phyloP scores from a whole-genome alignment of 1,284 basidiomycete species.

The Waitea zeae region DNA sequence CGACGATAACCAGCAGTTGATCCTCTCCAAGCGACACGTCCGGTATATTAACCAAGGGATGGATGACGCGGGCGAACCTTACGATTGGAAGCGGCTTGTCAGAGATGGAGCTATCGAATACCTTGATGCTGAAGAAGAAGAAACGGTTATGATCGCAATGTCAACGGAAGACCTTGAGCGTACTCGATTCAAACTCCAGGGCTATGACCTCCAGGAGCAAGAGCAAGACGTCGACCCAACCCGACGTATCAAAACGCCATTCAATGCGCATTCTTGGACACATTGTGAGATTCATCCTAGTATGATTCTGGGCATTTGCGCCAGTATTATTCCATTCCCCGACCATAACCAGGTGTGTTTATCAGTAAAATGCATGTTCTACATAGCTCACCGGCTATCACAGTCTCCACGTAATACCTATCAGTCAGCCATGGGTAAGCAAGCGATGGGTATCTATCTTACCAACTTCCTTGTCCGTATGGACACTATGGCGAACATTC shows the following conservation, averaged over 20 bases:
- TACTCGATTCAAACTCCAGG: slow-evolving; percentile 51
- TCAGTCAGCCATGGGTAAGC: slow-evolving; percentile 99
- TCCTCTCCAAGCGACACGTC: slow-evolving; percentile 75
- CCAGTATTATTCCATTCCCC: slow-evolving; percentile 98
- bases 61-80: slow-evolving; percentile 40
- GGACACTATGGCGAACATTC: slow-evolving; percentile 98
- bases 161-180: slow-evolving; percentile 88
- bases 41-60: slow-evolving; percentile 43
- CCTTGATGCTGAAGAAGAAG: slow-evolving; percentile 97
- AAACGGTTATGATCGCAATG: slow-evolving; percentile 99
- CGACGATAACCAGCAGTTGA: slow-evolving; percentile 65
- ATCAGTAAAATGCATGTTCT: no score
- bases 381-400: slow-evolving; percentile 8
- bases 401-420: slow-evolving; percentile 99
- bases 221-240: slow-evolving; percentile 74
- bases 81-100: slow-evolving; percentile 78
- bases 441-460: slow-evolving; percentile 97
- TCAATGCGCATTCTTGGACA: slow-evolving; percentile 84
- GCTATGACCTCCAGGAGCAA: slow-evolving; percentile 38
- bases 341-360: slow-evolving; percentile 88
- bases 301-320: slow-evolving; percentile 98
- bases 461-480: slow-evolving; percentile 96
- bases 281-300: slow-evolving; percentile 99
- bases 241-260: slow-evolving; percentile 69
- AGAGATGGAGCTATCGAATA: slow-evolving; percentile 86